phyloP scores from a whole-genome alignment of 371 early-diverging fungal species.

The Polyrhizophydium stewartii region DNA sequence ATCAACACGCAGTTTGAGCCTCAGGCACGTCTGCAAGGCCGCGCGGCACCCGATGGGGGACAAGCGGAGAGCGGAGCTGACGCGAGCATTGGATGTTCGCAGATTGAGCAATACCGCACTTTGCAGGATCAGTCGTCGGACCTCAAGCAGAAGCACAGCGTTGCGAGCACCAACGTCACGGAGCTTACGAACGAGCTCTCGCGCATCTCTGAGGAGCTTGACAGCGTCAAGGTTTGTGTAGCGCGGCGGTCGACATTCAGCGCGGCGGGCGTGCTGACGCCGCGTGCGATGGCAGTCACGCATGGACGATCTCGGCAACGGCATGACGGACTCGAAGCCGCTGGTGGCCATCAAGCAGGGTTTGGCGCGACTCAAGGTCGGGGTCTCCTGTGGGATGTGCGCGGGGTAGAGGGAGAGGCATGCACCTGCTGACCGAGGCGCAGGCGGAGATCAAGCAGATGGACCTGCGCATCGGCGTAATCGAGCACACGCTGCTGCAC shows the following conservation, averaged over 20 bases:
- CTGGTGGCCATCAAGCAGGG: constrained; percentile 46
- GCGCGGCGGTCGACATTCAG: not conserved
- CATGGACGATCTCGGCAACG: constrained; percentile 54
- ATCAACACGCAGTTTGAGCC: constrained; percentile 52
- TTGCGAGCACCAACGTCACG: constrained; percentile 31
- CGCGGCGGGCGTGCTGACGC: too few species aligned
- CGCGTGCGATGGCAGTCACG: constrained; percentile 28
- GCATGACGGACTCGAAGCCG: constrained; percentile 57
- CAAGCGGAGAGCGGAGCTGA: too few species aligned
- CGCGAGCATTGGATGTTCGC: not conserved
- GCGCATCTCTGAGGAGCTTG: constrained; percentile 44
- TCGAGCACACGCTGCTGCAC: constrained; percentile 45
- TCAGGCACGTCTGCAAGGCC: constrained; percentile 22
- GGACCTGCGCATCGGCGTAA: constrained; percentile 51
- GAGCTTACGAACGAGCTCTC: constrained; percentile 39
- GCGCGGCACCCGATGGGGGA: not conserved
- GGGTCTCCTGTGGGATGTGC: too few species aligned
- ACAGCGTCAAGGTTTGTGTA: constrained; percentile 41
- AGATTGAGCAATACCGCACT: constrained; percentile 41
- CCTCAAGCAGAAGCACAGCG: constrained; percentile 40
- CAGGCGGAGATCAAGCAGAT: constrained; percentile 51
- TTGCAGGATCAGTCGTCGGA: constrained; percentile 41
- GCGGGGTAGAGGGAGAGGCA: too few species aligned
- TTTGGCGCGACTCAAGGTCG: constrained; percentile 38
- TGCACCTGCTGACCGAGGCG: too few species aligned